phyloP scores from a whole-genome alignment of 2,329 filamentous ascomycete species.

The Fusarium transvaalense region DNA sequence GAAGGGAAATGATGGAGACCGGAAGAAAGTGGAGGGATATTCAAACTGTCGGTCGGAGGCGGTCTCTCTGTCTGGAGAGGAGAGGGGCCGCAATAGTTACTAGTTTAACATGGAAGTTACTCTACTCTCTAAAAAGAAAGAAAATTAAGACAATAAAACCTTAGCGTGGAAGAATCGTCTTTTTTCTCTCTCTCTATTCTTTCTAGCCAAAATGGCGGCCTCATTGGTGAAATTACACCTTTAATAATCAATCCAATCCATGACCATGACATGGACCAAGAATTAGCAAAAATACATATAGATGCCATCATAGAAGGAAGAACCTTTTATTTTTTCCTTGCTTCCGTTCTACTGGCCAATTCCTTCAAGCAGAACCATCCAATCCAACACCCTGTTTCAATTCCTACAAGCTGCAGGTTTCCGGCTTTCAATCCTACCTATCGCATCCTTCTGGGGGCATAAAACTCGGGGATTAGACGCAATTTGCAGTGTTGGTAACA shows the following conservation, averaged over 20 bases:
- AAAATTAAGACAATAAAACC: constrained; percentile 26
- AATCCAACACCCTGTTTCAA: constrained; percentile 18
- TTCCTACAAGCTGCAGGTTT: constrained; percentile 17
- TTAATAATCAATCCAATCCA: neutral
- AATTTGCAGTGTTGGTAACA: constrained; percentile 17
- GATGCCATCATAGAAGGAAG: constrained; percentile 4
- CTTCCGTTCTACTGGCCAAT: constrained; percentile 26
- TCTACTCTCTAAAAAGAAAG: neutral
- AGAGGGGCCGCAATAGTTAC: too few relatives aligned
- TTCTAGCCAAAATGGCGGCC: constrained; percentile 21
- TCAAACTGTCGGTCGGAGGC: constrained; percentile 39
- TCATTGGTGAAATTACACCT: constrained; percentile 21
- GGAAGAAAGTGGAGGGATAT: constrained; percentile 41
- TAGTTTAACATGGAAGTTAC: too few relatives aligned
- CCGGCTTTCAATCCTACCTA: neutral
- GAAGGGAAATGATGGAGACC: constrained; percentile 40
- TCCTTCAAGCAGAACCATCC: constrained; percentile 6
- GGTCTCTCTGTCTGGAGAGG: neutral
- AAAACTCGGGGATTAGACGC: constrained; percentile 12
- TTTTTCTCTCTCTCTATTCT: constrained; percentile 2
- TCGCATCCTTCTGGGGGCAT: constrained; percentile 3
- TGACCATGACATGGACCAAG: neutral
- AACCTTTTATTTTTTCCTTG: constrained; percentile 2
- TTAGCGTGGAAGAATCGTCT: constrained; percentile 7
- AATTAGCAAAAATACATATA: neutral